Evolutionary conservation across 2,329 filamentous ascomycete species (phyloP), one percentile per base, ranked within the genome.

Genomic region (Pseudogymnoascus sp.): DNA sequence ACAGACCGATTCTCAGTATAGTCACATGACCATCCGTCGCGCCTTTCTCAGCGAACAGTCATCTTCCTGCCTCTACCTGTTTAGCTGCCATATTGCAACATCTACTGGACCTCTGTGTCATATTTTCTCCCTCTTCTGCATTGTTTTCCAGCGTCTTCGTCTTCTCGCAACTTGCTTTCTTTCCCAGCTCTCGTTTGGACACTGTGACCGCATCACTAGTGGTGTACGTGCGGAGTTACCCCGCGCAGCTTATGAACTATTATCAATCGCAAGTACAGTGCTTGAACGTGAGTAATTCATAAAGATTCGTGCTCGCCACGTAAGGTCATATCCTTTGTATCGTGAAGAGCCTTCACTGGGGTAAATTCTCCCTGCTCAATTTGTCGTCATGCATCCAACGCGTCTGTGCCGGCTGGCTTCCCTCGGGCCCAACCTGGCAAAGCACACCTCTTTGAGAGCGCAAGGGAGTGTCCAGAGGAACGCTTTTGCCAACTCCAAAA

Each of bases 261-360:
- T 33, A 53, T 53, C 28, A 18, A 33, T 53, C 28, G 25, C 28
- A 53, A 53, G 28, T 33, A 20, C 47, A 20, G 47, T 53, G 47
- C 47, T 53, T 33, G 47, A 53, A 35, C n/a, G 47, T 35, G 28
- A 53, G 28, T 25, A 53, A 35, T 53, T 33, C 47, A 53, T 53
- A 28, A 53, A 53, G 14, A 53, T 53, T 53, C 25, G 33, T 12
- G 47, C 6, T 4, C 33, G 15, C n/a, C n/a, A 53, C 47, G 11
- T 53, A 53, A 53, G 18, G 3, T 15, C 6, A 18, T 30, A 14
- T 2, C n/a, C 14, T 33, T 14, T 53, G 1, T 53, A 53, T 18
- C 9, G 8, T 53, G 28, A 53, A 20, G 4, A 35, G n/a, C 47
- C 25, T 18, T 53, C 28, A 8, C 25, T 15, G 25, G 47, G 47